Base-by-base conservation (phyloP, 2,329 filamentous ascomycete species). In the Aphanoascus verrucosus region DNA sequence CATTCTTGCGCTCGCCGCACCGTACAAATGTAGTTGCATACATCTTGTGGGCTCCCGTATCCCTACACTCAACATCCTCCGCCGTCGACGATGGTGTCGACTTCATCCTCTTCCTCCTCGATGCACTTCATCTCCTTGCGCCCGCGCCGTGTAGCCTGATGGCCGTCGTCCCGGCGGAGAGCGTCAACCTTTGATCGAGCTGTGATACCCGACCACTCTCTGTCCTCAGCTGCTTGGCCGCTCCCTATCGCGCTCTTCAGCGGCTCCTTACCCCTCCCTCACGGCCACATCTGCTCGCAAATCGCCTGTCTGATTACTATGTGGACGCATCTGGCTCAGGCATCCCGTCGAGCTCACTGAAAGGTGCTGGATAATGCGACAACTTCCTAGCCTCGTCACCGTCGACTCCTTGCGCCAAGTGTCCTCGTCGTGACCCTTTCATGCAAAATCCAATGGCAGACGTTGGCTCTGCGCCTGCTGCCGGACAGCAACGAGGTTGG, bases 231-330 rank as follows among this genome's bases (percentile, higher is more conserved):
- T 35, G 49, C 19, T 44, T 31, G 20, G 15, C 38, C 9, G 23
- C 14, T 34, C 23, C 5, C 19, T 31, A 14, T 43, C 14, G 15
- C 38, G 5, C 19, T 37, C n/a, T n/a, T 15, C 37, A 34, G 43
- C 45, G 49, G 40, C 49, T n/a, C n/a, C n/a, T n/a, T 43, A 51
- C 49, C 49, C 49, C 49, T 51, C 49, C 49, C 23, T 43, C 15
- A 15, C 41, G n/a, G 40, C 40, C 8, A 15, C 40, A 14, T 51
- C 38, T 51, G n/a, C 1, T 8, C 38, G 48, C 48, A 12, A 19
- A 20, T 28, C 23, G 7, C 48, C n/a, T n/a, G 38, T 28, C n/a
- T 34, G 40, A 44, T 15, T 44, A 15, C 20, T 44, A 17, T 35
- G 38, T 23, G 31, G 23, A 17, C 40, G 49, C 35, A 44, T 23